phyloP scores from a whole-genome alignment of 202 grass and related monocot genomes.

The Musa balbisiana region DNA sequence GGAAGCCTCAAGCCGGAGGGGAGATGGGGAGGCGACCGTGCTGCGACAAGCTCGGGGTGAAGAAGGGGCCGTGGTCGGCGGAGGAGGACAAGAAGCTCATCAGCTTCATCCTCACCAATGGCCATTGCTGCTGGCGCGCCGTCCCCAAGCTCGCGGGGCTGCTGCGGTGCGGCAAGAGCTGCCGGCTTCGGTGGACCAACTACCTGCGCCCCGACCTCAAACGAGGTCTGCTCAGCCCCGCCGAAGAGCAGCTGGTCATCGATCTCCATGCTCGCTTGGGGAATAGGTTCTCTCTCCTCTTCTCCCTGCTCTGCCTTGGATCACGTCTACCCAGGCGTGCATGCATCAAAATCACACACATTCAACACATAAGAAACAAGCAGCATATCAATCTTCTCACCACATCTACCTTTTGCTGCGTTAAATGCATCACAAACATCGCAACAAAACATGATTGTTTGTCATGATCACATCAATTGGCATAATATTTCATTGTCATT shows the following conservation, averaged over 20 bases:
- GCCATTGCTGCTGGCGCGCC: conserved; percentile 86
- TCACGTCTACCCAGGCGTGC: neutral
- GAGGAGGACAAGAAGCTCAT: conserved; percentile 92
- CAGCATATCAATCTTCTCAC: too few species aligned
- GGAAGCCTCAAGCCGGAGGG: neutral
- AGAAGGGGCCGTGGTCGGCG: conserved; percentile 80
- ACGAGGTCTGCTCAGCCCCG: conserved; percentile 71
- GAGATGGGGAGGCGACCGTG: conserved; percentile 85
- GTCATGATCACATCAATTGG: too few species aligned
- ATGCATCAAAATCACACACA: too few species aligned
- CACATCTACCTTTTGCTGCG: too few species aligned
- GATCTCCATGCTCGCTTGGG: conserved; percentile 77
- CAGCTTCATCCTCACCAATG: conserved; percentile 70
- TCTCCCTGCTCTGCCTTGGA: neutral
- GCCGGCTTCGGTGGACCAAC: conserved; percentile 84
- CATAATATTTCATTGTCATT: too few species aligned
- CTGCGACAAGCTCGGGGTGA: conserved; percentile 85
- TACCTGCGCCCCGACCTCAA: conserved; percentile 91
- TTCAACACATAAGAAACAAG: too few species aligned
- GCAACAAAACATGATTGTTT: too few species aligned
- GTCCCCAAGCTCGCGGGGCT: conserved; percentile 82
- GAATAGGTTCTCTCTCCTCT: conserved; percentile 38
- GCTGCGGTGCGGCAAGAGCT: conserved; percentile 89
- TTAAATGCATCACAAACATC: too few species aligned
- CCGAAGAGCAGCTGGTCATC: conserved; percentile 76